Evolutionary conservation across 768 basidiomycete genomes (phyloP).

Genomic region (Leccinum disarticulatum): DNA sequence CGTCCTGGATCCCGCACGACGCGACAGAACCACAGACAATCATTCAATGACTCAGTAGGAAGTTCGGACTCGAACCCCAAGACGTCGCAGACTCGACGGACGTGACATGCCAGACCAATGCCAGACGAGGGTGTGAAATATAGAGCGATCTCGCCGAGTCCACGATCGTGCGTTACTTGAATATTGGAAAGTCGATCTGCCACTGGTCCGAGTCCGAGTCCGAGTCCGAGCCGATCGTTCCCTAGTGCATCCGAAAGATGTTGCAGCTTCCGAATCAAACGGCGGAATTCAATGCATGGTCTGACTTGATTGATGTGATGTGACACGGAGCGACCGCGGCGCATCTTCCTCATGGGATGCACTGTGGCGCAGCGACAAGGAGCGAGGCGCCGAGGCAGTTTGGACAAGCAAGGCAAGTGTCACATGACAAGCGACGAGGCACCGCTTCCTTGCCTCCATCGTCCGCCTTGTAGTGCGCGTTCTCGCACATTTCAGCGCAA

Average conservation of each 20-base stretch:
- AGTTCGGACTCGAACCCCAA: background rate
- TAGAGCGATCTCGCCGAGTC: background rate
- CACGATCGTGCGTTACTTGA: background rate
- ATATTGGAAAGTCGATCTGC: background rate
- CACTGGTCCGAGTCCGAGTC: background rate
- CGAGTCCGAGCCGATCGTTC: background rate
- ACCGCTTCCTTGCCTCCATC: too few species aligned
- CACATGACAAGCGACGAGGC: too few species aligned
- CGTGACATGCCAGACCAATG: background rate
- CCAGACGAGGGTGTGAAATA: background rate
- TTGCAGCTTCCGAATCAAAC: background rate
- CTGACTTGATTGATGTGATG: background rate
- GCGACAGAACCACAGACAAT: background rate
- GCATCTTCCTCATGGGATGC: background rate
- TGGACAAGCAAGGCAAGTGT: too few species aligned
- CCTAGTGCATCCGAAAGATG: background rate
- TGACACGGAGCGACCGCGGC: background rate
- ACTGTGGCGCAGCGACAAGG: background rate
- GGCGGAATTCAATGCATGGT: background rate
- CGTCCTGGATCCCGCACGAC: background rate
- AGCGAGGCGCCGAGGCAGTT: too few species aligned
- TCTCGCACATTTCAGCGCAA: too few species aligned
- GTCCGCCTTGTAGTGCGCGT: too few species aligned
- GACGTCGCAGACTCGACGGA: background rate
- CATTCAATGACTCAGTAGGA: background rate